Percentiles rank a stretch among this genome's conserved stretches.
phyloP scores from a whole-genome alignment of 1,284 basidiomycete species.

The Moniliella sp. region DNA sequence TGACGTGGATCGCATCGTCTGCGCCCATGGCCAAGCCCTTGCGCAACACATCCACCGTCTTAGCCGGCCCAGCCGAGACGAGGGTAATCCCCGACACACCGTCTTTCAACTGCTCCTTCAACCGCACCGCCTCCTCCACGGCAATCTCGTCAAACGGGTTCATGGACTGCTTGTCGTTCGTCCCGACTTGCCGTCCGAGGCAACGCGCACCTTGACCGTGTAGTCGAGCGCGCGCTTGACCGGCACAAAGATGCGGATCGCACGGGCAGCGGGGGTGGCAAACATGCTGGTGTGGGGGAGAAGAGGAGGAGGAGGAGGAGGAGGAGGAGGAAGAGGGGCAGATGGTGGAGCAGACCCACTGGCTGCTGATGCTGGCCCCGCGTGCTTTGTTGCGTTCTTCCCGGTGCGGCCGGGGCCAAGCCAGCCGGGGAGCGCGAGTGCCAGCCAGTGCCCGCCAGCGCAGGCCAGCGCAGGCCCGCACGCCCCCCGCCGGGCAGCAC shows the following conservation, averaged over 20 bases:
- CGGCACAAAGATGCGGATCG: constrained; percentile 29
- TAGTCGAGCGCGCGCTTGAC: constrained; percentile 34
- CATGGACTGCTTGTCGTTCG: constrained; percentile 32
- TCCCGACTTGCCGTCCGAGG: constrained; percentile 31
- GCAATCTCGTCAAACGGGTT: constrained; percentile 44
- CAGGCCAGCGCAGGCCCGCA: too few relatives aligned
- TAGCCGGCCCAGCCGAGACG: constrained; percentile 74
- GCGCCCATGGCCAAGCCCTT: constrained; percentile 96
- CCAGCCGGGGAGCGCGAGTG: too few relatives aligned
- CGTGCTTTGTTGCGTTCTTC: too few relatives aligned
- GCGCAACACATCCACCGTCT: constrained; percentile 69
- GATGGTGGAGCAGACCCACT: too few relatives aligned
- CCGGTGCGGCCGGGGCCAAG: too few relatives aligned
- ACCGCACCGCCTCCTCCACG: constrained; percentile 83
- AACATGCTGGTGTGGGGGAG: too few relatives aligned
- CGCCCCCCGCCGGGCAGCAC: too few relatives aligned
- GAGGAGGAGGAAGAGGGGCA: too few relatives aligned
- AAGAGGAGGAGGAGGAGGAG: too few relatives aligned
- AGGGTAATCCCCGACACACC: constrained; percentile 40
- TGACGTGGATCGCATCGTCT: constrained; percentile 74
- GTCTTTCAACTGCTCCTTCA: constrained; percentile 57
- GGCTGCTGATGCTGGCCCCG: too few relatives aligned
- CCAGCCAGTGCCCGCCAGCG: too few relatives aligned
- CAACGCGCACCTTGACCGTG: constrained; percentile 33
- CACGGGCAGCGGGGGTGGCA: too few relatives aligned